These are phyloP conservation scores for Candida berthetii DNA, from an alignment of 805 yeast species.

Conservation along the genomic window DNA sequence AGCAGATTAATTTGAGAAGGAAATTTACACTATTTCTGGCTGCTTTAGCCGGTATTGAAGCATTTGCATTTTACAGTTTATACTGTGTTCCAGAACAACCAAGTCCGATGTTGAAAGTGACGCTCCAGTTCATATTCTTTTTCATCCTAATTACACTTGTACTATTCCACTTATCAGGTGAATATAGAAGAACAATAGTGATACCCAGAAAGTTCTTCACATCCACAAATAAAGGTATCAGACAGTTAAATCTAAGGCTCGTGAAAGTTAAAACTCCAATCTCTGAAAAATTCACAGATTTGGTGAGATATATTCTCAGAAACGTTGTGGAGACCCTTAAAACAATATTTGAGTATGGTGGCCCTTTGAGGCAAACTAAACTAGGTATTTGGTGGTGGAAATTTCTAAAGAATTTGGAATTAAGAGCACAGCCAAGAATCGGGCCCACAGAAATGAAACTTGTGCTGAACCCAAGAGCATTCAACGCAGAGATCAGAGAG, in stretches of 20 bases:
- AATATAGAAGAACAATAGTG: constrained; percentile 79
- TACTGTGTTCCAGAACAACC: constrained; percentile 31
- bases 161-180: constrained; percentile 83
- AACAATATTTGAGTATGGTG: constrained; percentile 1
- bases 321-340: constrained; percentile 12
- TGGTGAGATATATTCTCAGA: constrained; percentile 22
- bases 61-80: constrained; percentile 32
- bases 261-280: constrained; percentile 50
- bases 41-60: constrained; percentile 32
- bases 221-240: constrained; percentile 82
- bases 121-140: constrained; percentile 47
- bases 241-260: constrained; percentile 74
- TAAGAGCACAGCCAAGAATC: constrained; percentile 49
- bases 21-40: constrained; percentile 34
- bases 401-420: constrained; percentile 14
- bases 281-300: constrained; percentile 29
- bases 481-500: constrained; percentile 77
- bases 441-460: constrained; percentile 79
- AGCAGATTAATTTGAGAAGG: constrained; percentile 57
- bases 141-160: constrained; percentile 62
- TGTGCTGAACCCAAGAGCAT: constrained; percentile 74
- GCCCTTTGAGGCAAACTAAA: constrained; percentile 7
- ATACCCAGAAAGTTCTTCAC: constrained; percentile 73
- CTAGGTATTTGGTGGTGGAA: constrained; percentile 1
- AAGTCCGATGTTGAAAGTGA: constrained; percentile 29